A percentile compares a stretch with the other conserved stretches of the same genome.
These are phyloP conservation scores for Chlorella sp. DNA, from an alignment of 139 green algal genomes.

Conservation along the genomic window DNA sequence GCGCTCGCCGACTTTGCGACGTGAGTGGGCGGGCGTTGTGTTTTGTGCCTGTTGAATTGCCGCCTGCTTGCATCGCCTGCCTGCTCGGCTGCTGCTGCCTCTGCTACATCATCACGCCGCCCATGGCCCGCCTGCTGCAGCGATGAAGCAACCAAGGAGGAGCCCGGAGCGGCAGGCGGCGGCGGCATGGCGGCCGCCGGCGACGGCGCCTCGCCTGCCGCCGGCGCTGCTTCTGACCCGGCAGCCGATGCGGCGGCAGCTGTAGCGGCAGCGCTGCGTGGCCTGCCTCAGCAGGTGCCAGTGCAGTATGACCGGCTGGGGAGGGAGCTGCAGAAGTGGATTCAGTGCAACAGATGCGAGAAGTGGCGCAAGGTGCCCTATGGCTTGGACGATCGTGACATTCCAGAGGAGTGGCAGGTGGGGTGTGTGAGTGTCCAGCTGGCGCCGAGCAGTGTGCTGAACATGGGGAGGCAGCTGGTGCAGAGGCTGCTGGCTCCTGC, in stretches of 20 bases:
- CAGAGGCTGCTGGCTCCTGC: no score
- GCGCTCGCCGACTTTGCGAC: constrained; percentile 59
- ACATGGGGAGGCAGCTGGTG: no score
- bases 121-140: neutral
- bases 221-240: neutral
- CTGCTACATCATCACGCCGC: no score
- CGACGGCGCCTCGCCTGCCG: neutral
- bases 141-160: constrained; percentile 10
- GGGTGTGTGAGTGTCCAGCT: neutral
- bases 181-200: neutral
- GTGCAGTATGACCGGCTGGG: constrained; percentile 41
- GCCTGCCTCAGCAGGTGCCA: constrained; percentile 28
- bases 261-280: neutral
- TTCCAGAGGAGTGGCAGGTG: constrained; percentile 75
- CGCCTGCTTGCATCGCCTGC: neutral
- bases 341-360: constrained; percentile 82
- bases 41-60: neutral
- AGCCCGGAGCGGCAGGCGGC: neutral
- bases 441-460: no score
- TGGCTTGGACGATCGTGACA: constrained; percentile 71
- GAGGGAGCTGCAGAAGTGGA: constrained; percentile 83
- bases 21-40: constrained; percentile 10
- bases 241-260: neutral
- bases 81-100: neutral
- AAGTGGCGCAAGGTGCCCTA: constrained; percentile 89